Evolutionary conservation across 345 rosid genomes (phyloP).

Genomic region (Balakata baccata): DNA sequence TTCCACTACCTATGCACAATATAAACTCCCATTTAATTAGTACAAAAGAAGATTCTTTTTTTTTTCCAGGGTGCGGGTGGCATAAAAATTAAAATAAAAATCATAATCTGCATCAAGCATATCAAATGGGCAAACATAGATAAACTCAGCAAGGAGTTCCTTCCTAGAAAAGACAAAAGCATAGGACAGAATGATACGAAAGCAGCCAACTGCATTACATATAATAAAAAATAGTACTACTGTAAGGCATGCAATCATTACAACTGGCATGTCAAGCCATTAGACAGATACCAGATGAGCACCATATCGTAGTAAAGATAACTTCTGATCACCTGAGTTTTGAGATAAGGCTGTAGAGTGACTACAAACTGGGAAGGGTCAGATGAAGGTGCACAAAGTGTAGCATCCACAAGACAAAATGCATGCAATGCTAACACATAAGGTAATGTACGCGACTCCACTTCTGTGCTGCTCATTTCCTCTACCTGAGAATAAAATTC

Average conservation of each 20-base stretch:
- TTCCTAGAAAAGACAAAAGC: background rate
- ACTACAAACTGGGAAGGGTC: constrained; percentile 89
- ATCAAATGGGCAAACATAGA: background rate
- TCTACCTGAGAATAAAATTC: constrained; percentile 55
- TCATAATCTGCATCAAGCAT: background rate
- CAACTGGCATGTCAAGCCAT: background rate
- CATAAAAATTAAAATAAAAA: background rate
- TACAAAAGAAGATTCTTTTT: background rate
- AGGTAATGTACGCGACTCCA: constrained; percentile 67
- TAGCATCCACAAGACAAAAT: constrained; percentile 91
- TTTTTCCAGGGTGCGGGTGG: too few relatives aligned
- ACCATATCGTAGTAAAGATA: constrained; percentile 1
- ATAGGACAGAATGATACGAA: background rate
- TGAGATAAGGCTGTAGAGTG: constrained; percentile 93
- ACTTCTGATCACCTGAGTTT: constrained; percentile 65
- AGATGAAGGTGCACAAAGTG: constrained; percentile 85
- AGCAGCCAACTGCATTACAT: background rate
- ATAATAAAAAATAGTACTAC: background rate
- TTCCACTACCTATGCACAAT: background rate
- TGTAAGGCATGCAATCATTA: background rate
- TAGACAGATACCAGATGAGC: background rate
- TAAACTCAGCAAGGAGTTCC: background rate
- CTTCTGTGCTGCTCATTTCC: constrained; percentile 67
- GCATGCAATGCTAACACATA: constrained; percentile 86
- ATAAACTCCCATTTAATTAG: background rate